Evolutionary conservation across 2,329 filamentous ascomycete genomes (phyloP), one percentile per base, ranked within the genome.

Genomic region (Tolypocladium pustulatum): DNA sequence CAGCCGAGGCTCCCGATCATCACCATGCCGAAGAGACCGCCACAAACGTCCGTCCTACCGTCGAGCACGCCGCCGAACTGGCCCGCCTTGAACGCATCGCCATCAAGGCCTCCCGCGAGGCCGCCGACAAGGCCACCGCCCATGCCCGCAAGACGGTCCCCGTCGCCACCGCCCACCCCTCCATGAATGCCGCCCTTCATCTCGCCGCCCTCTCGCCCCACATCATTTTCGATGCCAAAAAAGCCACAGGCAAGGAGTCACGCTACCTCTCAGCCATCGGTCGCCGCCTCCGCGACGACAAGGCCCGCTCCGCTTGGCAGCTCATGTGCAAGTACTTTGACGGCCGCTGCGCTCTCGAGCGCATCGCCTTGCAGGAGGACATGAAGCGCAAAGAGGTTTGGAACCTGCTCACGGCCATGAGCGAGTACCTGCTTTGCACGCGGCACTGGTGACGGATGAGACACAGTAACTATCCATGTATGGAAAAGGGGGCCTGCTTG

Each of bases 251-350:
- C 17, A 79, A 87, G 53, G 91, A 96, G 72, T 89, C 87, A 1
- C 80, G 89, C 22, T 96, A 86, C 66, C 75, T 87, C 15, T 78
- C 78, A n/a, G 81, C 83, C 43, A 84, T 87, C 58, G 80, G 75
- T 8, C 74, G 74, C 54, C 76, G 83, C 12, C 76, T 86, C 58
- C 73, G 70, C 59, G 79, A 85, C 62, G 75, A 77, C 20, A 82
- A 85, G 60, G 72, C 89, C 17, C 79, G 83, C 49, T 81, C 84
- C 59, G 81, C 83, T 54, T 96, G 91, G 88, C 82, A 84, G 2
- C 77, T 81, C 52, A 85, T 96, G 65, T 81, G 87, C 66, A 90
- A 89, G 71, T 94, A 97, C 72, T 90, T 97, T 65, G 92, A 97
- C 70, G 94, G 94, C 1, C 82, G 81, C 59, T 86, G 88, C 68